Percentiles rank a stretch among this genome's conserved stretches.
Evolutionary conservation across 2,329 filamentous ascomycete genomes (phyloP).

Genomic region (Neurospora sp.): DNA sequence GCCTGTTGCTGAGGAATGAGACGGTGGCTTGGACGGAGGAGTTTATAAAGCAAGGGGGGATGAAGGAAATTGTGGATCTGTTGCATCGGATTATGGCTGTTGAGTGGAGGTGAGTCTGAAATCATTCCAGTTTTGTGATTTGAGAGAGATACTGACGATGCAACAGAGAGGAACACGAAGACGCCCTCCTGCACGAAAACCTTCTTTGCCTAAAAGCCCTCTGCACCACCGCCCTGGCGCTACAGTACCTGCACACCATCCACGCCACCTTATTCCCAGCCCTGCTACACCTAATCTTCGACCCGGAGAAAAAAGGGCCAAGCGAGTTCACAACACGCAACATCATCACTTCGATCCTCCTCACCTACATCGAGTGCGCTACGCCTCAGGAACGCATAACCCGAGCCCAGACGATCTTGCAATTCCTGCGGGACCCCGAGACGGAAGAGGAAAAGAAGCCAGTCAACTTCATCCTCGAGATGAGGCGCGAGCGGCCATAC

Average conservation of each 20-base stretch:
- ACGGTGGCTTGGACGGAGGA: constrained; percentile 91
- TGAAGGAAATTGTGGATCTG: constrained; percentile 81
- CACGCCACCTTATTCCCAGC: constrained; percentile 77
- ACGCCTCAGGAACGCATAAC: constrained; percentile 50
- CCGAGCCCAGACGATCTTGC: constrained; percentile 64
- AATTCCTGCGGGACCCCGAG: constrained; percentile 70
- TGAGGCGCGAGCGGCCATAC: constrained; percentile 80
- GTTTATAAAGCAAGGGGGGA: constrained; percentile 82
- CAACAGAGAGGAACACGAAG: constrained; percentile 83
- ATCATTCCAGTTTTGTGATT: not conserved
- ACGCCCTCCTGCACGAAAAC: constrained; percentile 82
- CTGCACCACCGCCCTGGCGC: constrained; percentile 79
- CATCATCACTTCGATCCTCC: constrained; percentile 80
- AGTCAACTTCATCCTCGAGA: constrained; percentile 78
- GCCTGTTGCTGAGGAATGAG: constrained; percentile 83
- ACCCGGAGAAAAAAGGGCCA: constrained; percentile 95
- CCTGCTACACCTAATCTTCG: constrained; percentile 80
- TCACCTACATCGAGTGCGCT: constrained; percentile 73
- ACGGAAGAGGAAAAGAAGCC: constrained; percentile 67
- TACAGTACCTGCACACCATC: constrained; percentile 72
- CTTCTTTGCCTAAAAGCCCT: constrained; percentile 89
- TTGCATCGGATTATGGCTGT: constrained; percentile 89
- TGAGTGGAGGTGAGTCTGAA: constrained; percentile 71
- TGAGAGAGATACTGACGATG: constrained; percentile 12
- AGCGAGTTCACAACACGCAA: constrained; percentile 92